Base-by-base conservation (phyloP, 2,329 filamentous ascomycete species). In the Colletotrichum magnum region DNA sequence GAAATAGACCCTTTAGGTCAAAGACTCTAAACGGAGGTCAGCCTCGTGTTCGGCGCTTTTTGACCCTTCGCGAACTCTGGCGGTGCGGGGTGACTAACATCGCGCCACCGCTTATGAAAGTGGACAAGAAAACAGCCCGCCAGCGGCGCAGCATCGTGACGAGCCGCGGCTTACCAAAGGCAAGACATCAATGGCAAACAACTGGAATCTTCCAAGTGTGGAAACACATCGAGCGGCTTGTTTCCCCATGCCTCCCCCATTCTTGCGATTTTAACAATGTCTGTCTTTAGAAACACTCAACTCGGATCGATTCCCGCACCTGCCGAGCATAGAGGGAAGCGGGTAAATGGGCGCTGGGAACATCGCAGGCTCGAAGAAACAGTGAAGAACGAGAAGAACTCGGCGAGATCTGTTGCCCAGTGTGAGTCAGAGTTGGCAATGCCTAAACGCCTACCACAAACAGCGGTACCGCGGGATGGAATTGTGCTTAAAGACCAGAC, bases 41-140 rank as follows among this genome's bases (percentile, higher is more conserved):
- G 26, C 43, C 26, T 66, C 64, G 56, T 69, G 56, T 61, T 66
- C 26, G 66, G 56, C 45, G 66, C 18, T 24, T 41, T 57, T 57
- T 45, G 43, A 45, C 62, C 21, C 24, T 43, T 66, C n/a, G 64
- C 36, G 62, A 66, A 26, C 16, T 36, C 21, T 13, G 26, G 43
- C 54, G 18, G 45, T 41, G 41, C 61, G 50, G 64, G 51, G 32
- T 41, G 56, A 57, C 62, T 48, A 53, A 57, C 39, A 54, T 41
- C 53, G 26, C 58, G 26, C 53, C 47, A 58, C 45, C 26, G 52
- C 64, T 41, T 52, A 52, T 63, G 54, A 26, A 21, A 18, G 26
- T 60, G 18, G 36, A 48, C 45, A 48, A 39, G 2, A 21, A n/a
- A 59, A 28, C n/a, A 54, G 45, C 58, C 26, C 36, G 58, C 26